These are phyloP conservation scores for Colletotrichum caudatum DNA, from an alignment of 2,329 filamentous ascomycete genomes.

Conservation along the genomic window DNA sequence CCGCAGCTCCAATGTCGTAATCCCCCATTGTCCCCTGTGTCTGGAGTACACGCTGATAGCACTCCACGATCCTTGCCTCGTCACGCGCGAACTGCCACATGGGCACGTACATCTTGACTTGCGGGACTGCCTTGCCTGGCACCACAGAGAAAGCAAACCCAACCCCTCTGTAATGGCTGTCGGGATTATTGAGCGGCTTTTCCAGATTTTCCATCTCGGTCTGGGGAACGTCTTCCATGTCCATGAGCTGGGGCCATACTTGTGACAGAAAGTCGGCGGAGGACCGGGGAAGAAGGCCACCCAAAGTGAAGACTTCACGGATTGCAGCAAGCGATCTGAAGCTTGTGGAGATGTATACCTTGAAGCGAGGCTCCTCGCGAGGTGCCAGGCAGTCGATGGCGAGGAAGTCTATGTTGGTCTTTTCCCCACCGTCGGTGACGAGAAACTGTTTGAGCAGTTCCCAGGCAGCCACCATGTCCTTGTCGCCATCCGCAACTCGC, in stretches of 20 bases:
- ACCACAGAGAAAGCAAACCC: slow-evolving; percentile 42
- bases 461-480: slow-evolving; percentile 1
- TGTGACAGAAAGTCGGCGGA: slow-evolving; percentile 2
- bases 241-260: slow-evolving; percentile 10
- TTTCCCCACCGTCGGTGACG: not conserved
- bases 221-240: slow-evolving; percentile 5
- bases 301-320: slow-evolving; percentile 8
- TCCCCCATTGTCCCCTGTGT: slow-evolving; percentile 23
- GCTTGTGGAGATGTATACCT: not conserved
- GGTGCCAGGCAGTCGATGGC: slow-evolving; percentile 35
- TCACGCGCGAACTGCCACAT: slow-evolving; percentile 40
- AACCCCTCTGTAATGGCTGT: slow-evolving; percentile 2
- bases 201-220: not conserved
- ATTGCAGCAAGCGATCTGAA: not conserved
- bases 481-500: not conserved
- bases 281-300: slow-evolving; percentile 2
- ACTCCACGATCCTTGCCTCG: slow-evolving; percentile 4
- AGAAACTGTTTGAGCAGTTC: slow-evolving; percentile 1
- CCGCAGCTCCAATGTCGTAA: slow-evolving; percentile 4
- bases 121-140: slow-evolving; percentile 40
- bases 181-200: not conserved
- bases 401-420: slow-evolving; percentile 5
- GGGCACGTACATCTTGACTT: slow-evolving; percentile 44
- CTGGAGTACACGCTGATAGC: slow-evolving; percentile 17
- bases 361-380: not conserved